Evolutionary conservation across 2,329 filamentous ascomycete species (phyloP).

Genomic region (Aspergillus carbonarius): DNA sequence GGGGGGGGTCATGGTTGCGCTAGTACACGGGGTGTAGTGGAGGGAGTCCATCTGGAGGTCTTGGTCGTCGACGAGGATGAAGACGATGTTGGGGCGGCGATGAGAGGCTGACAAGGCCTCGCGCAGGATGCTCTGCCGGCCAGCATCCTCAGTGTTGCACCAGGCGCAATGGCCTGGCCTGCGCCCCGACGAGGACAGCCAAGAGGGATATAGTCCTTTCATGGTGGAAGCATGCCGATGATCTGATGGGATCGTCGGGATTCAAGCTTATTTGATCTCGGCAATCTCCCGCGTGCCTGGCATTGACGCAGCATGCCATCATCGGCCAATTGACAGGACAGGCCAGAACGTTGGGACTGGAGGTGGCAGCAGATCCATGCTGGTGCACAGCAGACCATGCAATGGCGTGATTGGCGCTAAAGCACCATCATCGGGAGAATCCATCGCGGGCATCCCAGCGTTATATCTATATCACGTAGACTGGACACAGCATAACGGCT

Average conservation of each 20-base stretch:
- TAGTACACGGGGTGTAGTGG: slow-evolving; percentile 61
- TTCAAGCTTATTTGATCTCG: too few species aligned
- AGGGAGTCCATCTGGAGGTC: slow-evolving; percentile 61
- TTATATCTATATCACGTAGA: too few species aligned
- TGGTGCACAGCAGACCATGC: not conserved
- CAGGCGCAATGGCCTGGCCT: not conserved
- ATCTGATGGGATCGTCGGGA: not conserved
- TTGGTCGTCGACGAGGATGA: slow-evolving; percentile 67
- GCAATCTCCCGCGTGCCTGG: not conserved
- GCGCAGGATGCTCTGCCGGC: not conserved
- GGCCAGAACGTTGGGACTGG: too few species aligned
- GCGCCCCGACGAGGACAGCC: not conserved
- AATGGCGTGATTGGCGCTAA: not conserved
- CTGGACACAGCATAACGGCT: too few species aligned
- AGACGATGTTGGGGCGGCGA: slow-evolving; percentile 56
- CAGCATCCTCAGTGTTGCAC: too few species aligned
- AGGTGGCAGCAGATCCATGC: too few species aligned
- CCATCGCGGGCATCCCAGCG: too few species aligned
- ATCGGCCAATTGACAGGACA: too few species aligned
- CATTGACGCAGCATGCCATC: too few species aligned
- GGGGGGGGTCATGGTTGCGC: slow-evolving; percentile 55
- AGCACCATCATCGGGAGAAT: not conserved
- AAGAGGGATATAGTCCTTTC: not conserved
- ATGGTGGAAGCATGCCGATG: not conserved
- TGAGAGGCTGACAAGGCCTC: not conserved